A percentile compares a stretch with the other conserved stretches of the same genome.
Conservation (phyloP, 2,329 filamentous ascomycete species). For the Nigrospora osmanthi region DNA sequence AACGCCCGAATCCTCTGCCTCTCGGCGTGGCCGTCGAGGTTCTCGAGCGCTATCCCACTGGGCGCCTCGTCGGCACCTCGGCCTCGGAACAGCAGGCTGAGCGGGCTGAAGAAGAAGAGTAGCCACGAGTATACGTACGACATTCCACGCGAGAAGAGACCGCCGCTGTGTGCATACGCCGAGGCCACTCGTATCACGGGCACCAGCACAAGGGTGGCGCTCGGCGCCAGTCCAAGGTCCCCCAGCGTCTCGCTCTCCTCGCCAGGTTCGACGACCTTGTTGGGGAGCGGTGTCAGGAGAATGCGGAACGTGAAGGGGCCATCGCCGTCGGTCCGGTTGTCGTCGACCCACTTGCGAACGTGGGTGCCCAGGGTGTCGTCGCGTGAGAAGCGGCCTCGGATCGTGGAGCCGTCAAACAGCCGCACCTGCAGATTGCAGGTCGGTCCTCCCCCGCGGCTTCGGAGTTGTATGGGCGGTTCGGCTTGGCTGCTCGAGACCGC, state of each 20-base stretch:
- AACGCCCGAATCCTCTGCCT: slow-evolving; percentile 36
- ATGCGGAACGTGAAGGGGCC: slow-evolving; percentile 77
- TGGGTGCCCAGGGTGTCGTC: slow-evolving; percentile 53
- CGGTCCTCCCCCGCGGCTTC: slow-evolving; percentile 10
- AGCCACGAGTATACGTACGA: slow-evolving; percentile 4
- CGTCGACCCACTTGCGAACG: slow-evolving; percentile 73
- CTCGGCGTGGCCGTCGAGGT: slow-evolving; percentile 16
- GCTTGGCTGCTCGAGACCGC: slow-evolving; percentile 8
- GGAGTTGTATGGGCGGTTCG: slow-evolving; percentile 10
- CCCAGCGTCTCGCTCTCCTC: slow-evolving; percentile 65
- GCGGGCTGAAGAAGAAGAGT: slow-evolving; percentile 3
- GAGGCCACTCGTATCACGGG: slow-evolving; percentile 47
- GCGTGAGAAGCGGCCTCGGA: slow-evolving; percentile 65
- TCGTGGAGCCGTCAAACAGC: slow-evolving; percentile 74
- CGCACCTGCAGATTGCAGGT: slow-evolving; percentile 66
- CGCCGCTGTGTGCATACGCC: slow-evolving; percentile 28
- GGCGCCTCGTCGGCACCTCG: slow-evolving; percentile 1
- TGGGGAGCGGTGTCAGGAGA: slow-evolving; percentile 71
- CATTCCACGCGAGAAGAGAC: slow-evolving; percentile 17
- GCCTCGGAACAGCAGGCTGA: slow-evolving; percentile 12
- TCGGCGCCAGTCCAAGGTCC: slow-evolving; percentile 68
- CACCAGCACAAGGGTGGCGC: slow-evolving; percentile 74
- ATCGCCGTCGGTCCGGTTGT: slow-evolving; percentile 45
- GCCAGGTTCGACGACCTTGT: slow-evolving; percentile 61
- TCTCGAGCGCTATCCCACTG: slow-evolving; percentile 18